Percentiles rank a stretch among this genome's conserved stretches.
These are phyloP conservation scores for Rhodotorula sp. DNA, from an alignment of 1,284 basidiomycete genomes.

Conservation along the genomic window DNA sequence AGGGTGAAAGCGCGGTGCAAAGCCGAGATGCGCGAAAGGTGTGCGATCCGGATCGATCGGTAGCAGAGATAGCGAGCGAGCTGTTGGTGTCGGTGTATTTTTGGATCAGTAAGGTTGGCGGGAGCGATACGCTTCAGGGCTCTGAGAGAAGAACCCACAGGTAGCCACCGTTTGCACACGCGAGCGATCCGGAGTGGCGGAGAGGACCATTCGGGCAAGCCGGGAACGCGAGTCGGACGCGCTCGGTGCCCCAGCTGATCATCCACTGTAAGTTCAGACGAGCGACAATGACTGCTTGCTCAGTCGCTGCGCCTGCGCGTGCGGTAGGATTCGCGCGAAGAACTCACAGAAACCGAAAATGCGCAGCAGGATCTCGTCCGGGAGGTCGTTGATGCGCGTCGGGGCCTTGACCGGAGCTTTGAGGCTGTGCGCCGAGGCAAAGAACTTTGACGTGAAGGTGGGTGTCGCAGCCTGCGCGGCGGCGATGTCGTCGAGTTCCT, in stretches of 20 bases:
- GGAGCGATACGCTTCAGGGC: accelerated
- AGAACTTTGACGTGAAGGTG: background rate
- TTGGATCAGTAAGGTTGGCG: too few species aligned
- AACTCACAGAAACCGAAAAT: conserved; percentile 24
- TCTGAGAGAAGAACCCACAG: background rate
- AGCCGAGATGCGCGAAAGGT: conserved; percentile 9
- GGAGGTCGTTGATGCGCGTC: conserved; percentile 19
- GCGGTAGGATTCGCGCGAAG: background rate
- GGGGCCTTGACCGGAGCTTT: background rate
- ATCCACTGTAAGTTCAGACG: conserved; percentile 1
- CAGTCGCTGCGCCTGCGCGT: background rate
- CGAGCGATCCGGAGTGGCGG: conserved; percentile 22
- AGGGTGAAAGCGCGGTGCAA: conserved; percentile 6
- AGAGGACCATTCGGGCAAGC: conserved; percentile 14
- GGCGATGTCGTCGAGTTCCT: conserved; percentile 1
- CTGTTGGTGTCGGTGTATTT: background rate
- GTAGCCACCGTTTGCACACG: conserved; percentile 30
- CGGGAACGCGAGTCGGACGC: background rate
- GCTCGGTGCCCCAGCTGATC: conserved; percentile 24
- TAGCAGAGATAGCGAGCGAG: conserved; percentile 23
- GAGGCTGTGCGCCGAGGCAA: background rate
- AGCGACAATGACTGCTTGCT: background rate
- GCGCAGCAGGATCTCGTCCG: conserved; percentile 30
- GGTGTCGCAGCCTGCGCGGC: background rate
- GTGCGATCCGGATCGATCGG: conserved; percentile 21